Base-by-base conservation (phyloP, 768 basidiomycete species). In the Jaapia argillacea region DNA sequence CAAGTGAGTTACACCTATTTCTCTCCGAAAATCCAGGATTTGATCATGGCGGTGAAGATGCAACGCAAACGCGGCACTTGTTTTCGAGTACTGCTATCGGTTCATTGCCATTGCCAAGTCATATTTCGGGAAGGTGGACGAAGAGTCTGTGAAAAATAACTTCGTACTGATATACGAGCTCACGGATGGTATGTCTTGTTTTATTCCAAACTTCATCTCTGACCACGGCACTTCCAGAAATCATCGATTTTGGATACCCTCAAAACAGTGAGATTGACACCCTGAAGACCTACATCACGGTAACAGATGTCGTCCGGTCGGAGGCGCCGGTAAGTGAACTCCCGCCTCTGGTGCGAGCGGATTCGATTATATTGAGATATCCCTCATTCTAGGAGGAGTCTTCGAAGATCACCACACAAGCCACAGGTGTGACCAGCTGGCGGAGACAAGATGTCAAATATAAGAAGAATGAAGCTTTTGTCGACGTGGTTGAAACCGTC, bases 221-320 rank as follows among this genome's bases (percentile, higher is more conserved):
- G 24, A 26, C 4, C 6, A 42, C 6, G 13, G n/a, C 12, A 4
- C 27, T 20, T 18, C 38, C 25, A 43, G 96, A 99, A 63, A 98
- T 98, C 65, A 85, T 86, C 59, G 96, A 99, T 65, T 98, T 97
- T 63, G 96, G 96, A 41, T 99, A 93, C 64, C 96, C 96, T 14
- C 96, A 99, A 63, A 99, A 97, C 59, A 96, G 94, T 49, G 96
- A 99, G 62, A 90, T 87, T 38, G 96, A 99, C 59, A 94, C 96
- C 1, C 70, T 99, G 39, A 98, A 99, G 65, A 84, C 85, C 45
- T 98, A 96, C 60, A 98, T 99, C 50, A 99, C 96, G 18, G 97
- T 94, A 0, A 94, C 98, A 64, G 92, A 92, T 51, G 81, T 98
- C 35, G 83, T 93, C 48, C 86, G 83, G 3, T 73, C 87, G 3